Evolutionary conservation across 1,139 yeast genomes (phyloP), one percentile per base, ranked within the genome.

Genomic region (Debaryomyces psychrophilus): DNA sequence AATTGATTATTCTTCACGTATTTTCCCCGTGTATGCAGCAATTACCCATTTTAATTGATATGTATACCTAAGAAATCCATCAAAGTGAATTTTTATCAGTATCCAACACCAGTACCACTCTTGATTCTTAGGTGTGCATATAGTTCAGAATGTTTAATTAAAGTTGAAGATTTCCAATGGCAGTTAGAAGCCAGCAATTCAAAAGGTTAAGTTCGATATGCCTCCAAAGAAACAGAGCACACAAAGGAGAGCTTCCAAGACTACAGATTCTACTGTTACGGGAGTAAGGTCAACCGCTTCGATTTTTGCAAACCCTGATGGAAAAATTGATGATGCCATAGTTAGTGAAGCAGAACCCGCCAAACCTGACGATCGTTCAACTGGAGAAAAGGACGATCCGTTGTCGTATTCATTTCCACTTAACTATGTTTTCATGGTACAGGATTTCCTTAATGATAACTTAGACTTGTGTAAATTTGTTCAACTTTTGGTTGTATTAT

Each of bases 381-480:
- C 33, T 15, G 50, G 41, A 2, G 44, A 46, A 29, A 53, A 50
- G 1, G 62, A 60, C 18, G 62, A 58, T 42, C 65, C 62, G 37
- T 44, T 50, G 2, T 50, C 53, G 27, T 58, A 55, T 28, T 39
- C 58, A 7, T 66, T 67, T 46, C 71, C 71, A 1, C 53, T 65
- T 42, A 66, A 63, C 48, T 53, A 60, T 25, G 49, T 73, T 31
- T 73, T 62, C 54, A 55, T 56, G 15, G 54, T 62, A 8, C 79
- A 75, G 50, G 79, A 75, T 47, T 73, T 67, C 49, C 55, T 73
- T 42, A 74, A 73, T 49, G 71, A 65, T 8, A 57, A 69, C 38
- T 50, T 75, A 60, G 59, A 56, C 27, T 56, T 66, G 33, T 47
- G 65, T 25, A 67, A 63, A 43, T 66, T 67, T 44, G 62, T 67